Conservation (phyloP, 352 stramenopile species). For the Globisporangium canariense region DNA sequence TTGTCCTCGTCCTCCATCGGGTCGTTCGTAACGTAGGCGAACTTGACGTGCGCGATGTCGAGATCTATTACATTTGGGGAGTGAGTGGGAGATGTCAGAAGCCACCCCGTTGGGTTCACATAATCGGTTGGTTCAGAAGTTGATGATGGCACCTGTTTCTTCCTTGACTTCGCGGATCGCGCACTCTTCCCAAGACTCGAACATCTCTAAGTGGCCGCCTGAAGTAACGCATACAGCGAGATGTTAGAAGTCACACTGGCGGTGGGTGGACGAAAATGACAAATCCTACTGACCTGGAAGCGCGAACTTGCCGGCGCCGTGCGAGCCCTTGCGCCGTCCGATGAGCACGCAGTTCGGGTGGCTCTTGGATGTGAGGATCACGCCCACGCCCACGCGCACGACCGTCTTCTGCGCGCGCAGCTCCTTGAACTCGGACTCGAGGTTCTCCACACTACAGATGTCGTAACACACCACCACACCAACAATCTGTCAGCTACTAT, state of each 20-base stretch:
- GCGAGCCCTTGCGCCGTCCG: constrained; percentile 66
- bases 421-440: constrained; percentile 63
- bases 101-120: background rate
- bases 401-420: constrained; percentile 52
- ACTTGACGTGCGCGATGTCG: constrained; percentile 44
- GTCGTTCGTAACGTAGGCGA: constrained; percentile 81
- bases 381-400: constrained; percentile 74
- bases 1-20: constrained; percentile 77
- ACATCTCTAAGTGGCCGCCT: constrained; percentile 82
- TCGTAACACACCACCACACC: background rate
- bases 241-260: background rate
- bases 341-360: constrained; percentile 73
- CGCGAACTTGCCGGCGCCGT: constrained; percentile 73
- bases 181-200: constrained; percentile 75
- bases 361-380: constrained; percentile 62
- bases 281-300: constrained; percentile 40
- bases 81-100: background rate
- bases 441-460: constrained; percentile 32
- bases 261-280: background rate
- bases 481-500: background rate
- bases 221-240: background rate
- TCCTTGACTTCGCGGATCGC: constrained; percentile 80
- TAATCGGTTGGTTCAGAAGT: background rate
- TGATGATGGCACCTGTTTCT: constrained; percentile 47
- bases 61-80: constrained; percentile 32